Evolutionary conservation across 768 basidiomycete species (phyloP), one percentile per base, ranked within the genome.

Genomic region (Lactarius evosmus): DNA sequence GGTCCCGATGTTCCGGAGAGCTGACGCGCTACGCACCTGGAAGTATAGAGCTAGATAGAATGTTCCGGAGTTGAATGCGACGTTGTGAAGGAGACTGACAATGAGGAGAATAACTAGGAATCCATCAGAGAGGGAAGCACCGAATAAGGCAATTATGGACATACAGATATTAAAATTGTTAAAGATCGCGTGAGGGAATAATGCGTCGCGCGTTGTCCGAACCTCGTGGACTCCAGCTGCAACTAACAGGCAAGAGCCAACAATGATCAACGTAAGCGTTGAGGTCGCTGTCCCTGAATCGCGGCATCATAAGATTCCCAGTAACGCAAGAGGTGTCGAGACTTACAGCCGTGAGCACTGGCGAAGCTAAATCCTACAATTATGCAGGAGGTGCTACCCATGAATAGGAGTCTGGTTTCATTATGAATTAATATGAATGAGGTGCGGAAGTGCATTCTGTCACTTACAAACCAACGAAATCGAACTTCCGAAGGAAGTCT

Each of bases 31-130:
- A 34, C 78, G 40, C 67, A 89, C 91, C 81, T 94, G 91, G 74
- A 83, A 93, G 73, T 85, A 93, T 27, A 93, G 74, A 0, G 91
- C 89, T 52, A 94, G 83, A 75, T 91, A 94, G 76, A 89, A 94
- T 6, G 91, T 93, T 55, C 89, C 91, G 34, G 91, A 83, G 67
- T 84, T 93, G 74, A 92, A 94, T 17, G 85, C 85, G 66, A 93
- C 81, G 71, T 91, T 91, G 73, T 93, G 92, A 60, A 93, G 79
- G 76, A 93, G 91, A 19, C 84, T 84, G 63, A 90, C 79, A 19
- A 85, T 56, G 34, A 93, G 82, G 52, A 90, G 79, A 62, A 81
- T 80, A 66, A 85, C 90, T 93, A 49, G 30, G 38, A 57, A 41
- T 53, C 61, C n/a, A 63, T 66, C 64, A 63, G 62, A 64, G 56